Evolutionary conservation across 176 grass and related monocot species (phyloP).

Genomic region (Ampelocalamus luodianensis): DNA sequence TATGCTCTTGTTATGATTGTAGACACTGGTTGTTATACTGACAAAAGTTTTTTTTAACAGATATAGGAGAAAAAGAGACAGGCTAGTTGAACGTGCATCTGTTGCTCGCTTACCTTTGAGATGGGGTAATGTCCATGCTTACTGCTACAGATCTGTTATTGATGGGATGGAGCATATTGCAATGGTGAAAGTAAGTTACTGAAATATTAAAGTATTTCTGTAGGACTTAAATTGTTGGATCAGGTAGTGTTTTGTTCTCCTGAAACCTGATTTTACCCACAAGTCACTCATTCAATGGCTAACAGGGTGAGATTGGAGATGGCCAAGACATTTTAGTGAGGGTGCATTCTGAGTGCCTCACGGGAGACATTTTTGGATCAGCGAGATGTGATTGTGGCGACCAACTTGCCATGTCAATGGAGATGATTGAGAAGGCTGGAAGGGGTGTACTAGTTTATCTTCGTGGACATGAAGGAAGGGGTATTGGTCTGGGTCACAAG

Average conservation of each 20-base stretch:
- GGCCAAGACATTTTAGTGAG: conserved; percentile 78
- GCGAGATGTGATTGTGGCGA: conserved; percentile 79
- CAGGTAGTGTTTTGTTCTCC: background rate
- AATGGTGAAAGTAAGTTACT: conserved; percentile 83
- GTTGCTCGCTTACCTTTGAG: conserved; percentile 82
- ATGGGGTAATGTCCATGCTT: conserved; percentile 86
- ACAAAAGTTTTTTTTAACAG: conserved; percentile 54
- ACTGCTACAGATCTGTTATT: conserved; percentile 90
- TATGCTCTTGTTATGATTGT: background rate
- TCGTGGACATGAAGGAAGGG: conserved; percentile 85
- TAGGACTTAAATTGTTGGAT: background rate
- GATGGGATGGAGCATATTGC: conserved; percentile 98
- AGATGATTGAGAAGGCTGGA: conserved; percentile 82
- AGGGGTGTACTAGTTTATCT: conserved; percentile 78
- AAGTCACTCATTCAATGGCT: background rate
- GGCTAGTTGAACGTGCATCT: conserved; percentile 71
- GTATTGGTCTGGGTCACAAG: conserved; percentile 75
- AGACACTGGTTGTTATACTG: conserved; percentile 10
- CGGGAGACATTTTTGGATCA: conserved; percentile 83
- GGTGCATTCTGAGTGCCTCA: conserved; percentile 80
- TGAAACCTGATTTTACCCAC: conserved; percentile 29
- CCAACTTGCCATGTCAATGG: conserved; percentile 76
- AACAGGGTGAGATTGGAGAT: conserved; percentile 81
- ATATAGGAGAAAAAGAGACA: conserved; percentile 98
- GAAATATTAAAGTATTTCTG: conserved; percentile 12